Conservation (phyloP, 140 eudicot species). For the Stevia rebaudiana region DNA sequence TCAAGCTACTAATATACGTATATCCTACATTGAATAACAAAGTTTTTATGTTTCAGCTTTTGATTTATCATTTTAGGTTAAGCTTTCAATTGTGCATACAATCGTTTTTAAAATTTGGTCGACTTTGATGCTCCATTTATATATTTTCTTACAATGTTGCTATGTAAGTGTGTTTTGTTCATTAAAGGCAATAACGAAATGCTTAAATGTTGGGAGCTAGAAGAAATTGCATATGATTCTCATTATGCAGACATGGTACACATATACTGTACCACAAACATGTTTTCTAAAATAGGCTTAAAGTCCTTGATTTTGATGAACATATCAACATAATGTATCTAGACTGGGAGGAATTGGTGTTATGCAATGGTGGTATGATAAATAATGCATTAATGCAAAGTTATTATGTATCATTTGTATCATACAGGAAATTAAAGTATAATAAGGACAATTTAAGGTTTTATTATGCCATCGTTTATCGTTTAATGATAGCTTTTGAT, state of each 20-base stretch:
- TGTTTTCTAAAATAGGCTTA: not conserved
- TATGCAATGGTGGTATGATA: not conserved
- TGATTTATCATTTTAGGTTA: too few relatives aligned
- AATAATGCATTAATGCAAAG: not conserved
- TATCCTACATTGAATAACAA: too few relatives aligned
- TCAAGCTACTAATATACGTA: too few relatives aligned
- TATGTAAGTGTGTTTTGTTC: not conserved
- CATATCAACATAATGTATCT: not conserved
- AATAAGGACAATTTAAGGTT: not conserved
- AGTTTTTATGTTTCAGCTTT: too few relatives aligned
- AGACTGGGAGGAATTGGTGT: not conserved
- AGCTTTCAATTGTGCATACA: too few relatives aligned
- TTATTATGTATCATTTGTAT: not conserved
- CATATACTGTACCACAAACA: not conserved
- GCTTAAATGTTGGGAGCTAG: not conserved
- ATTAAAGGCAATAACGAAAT: not conserved
- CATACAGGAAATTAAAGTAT: not conserved
- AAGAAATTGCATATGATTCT: not conserved
- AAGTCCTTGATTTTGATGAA: not conserved
- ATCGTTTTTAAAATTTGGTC: too few relatives aligned
- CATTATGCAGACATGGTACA: constrained; percentile 14
- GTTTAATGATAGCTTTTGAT: too few relatives aligned
- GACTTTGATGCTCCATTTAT: not conserved
- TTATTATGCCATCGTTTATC: too few relatives aligned
- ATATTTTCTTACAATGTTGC: not conserved